Evolutionary conservation across 2,329 filamentous ascomycete genomes (phyloP).

Genomic region (Sporothrix luriei): DNA sequence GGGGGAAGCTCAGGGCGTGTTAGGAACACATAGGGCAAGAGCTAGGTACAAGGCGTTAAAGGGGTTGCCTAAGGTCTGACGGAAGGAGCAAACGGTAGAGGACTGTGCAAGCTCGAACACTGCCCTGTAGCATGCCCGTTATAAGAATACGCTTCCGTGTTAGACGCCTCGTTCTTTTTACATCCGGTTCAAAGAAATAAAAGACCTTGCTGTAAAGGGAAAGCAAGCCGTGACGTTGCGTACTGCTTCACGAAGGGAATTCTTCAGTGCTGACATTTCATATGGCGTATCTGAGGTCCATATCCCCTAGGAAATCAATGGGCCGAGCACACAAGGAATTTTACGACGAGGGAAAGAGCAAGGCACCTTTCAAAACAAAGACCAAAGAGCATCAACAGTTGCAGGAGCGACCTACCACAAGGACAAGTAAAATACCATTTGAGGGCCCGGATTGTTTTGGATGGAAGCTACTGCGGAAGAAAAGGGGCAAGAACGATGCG

Average conservation of each 20-base stretch:
- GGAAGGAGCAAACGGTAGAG: constrained; percentile 4
- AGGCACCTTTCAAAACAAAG: neutral
- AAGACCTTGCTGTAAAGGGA: too few relatives aligned
- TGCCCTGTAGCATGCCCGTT: neutral
- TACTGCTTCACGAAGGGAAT: neutral
- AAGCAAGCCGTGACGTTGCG: neutral
- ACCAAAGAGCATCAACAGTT: neutral
- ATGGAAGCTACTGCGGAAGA: constrained; percentile 26
- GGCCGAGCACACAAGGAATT: neutral
- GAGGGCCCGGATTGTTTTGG: neutral
- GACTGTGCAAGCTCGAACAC: neutral
- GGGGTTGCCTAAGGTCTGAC: constrained; percentile 1
- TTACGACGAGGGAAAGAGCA: neutral
- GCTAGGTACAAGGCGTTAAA: constrained; percentile 17
- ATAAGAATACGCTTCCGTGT: neutral
- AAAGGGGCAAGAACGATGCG: constrained; percentile 30
- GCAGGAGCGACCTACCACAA: constrained; percentile 4
- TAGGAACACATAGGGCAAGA: constrained; percentile 11
- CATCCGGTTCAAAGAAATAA: neutral
- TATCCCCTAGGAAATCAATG: neutral
- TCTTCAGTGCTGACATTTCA: neutral
- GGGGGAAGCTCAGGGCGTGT: constrained; percentile 27
- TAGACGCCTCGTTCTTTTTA: neutral
- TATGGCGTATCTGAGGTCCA: too few relatives aligned
- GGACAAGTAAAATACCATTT: neutral